Evolutionary conservation across 2,329 filamentous ascomycete species (phyloP), one percentile per base, ranked within the genome.

Genomic region (Fusarium nelsonii): DNA sequence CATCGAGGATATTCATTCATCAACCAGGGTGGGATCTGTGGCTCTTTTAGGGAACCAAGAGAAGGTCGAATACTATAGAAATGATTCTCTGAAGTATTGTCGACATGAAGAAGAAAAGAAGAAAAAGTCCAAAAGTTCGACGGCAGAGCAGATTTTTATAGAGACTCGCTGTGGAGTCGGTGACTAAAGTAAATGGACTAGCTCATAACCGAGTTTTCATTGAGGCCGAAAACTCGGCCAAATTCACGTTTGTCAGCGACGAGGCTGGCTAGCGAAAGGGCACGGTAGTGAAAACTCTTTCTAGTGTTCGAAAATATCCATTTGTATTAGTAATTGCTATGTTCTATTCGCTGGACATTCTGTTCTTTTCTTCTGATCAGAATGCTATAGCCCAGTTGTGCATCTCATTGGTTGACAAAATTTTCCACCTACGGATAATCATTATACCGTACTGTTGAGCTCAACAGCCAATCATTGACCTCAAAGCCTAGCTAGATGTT

Each of bases 21-120:
- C 72, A 74, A 74, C 72, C 72, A 74, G 72, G 72, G 90, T 95
- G 88, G 89, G 89, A 88, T 93, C 91, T 95, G 91, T 93, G 88
- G 92, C 94, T 97, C 87, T 86, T 91, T 88, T 94, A 87, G 89
- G 89, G 88, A 95, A 91, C 90, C 93, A 91, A 96, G 92, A 93
- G 90, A 87, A 86, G 87, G 91, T 94, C 90, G 90, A 92, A 87
- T 90, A 94, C 93, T 97, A 94, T 94, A 97, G 92, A 97, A 97
- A 92, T 93, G 92, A 95, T 95, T 94, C 92, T 93, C 82, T 70
- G 81, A 86, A 86, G 84, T 87, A 87, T 87, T 87, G 85, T 88
- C 86, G 85, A 85, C 84, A 81, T 87, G 79, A 84, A 81, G 81
- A 87, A 84, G 81, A 84, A 84, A 83, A 78, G 56, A 40, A 50